These are phyloP conservation scores for Symbiodinium pilosum DNA, from an alignment of 73 alveolate species.

Conservation along the genomic window DNA sequence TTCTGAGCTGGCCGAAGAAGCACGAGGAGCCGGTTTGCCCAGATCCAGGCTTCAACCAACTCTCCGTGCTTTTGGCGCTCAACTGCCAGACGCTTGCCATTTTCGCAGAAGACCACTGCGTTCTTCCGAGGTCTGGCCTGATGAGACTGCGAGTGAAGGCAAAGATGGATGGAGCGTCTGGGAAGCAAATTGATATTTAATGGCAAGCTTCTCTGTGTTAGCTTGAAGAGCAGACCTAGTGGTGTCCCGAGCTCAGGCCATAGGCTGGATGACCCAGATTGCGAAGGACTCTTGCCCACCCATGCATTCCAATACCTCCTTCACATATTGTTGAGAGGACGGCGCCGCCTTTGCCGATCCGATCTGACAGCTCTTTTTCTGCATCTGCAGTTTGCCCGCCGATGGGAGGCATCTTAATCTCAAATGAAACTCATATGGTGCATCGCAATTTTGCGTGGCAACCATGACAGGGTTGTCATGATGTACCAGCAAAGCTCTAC, in stretches of 20 bases:
- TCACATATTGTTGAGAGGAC: too few relatives aligned
- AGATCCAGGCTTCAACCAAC: neutral
- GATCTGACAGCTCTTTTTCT: constrained; percentile 49
- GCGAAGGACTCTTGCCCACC: constrained; percentile 19
- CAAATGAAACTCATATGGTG: neutral
- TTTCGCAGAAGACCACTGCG: neutral
- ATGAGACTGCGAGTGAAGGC: constrained; percentile 35
- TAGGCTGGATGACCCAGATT: constrained; percentile 86
- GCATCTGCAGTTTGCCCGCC: constrained; percentile 11
- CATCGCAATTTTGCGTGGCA: neutral
- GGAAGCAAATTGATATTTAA: too few relatives aligned
- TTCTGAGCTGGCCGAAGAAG: constrained; percentile 67
- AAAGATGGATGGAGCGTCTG: constrained; percentile 61
- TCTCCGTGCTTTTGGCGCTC: neutral
- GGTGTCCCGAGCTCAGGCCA: constrained; percentile 39
- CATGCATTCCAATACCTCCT: too few relatives aligned
- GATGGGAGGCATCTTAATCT: neutral
- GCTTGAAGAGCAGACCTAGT: too few relatives aligned
- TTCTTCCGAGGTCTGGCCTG: constrained; percentile 53
- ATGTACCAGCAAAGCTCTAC: neutral
- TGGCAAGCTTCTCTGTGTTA: too few relatives aligned
- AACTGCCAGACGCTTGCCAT: neutral
- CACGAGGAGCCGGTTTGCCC: constrained; percentile 22
- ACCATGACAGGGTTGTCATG: neutral
- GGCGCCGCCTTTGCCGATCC: constrained; percentile 83